These are phyloP conservation scores for Diaporthe humulicola DNA, from an alignment of 2,329 filamentous ascomycete genomes.

Conservation along the genomic window DNA sequence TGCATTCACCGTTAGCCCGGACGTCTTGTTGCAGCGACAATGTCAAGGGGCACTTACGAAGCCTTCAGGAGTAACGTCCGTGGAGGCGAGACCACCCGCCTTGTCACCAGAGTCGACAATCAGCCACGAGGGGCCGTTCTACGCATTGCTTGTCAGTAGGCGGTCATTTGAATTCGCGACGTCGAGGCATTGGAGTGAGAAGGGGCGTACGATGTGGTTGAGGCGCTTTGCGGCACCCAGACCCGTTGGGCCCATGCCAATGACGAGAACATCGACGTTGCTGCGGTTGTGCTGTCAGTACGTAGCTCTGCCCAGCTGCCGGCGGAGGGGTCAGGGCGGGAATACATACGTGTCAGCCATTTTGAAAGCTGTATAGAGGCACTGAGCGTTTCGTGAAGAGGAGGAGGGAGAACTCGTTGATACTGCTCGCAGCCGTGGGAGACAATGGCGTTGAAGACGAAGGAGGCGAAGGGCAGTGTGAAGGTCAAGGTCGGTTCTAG, in stretches of 20 bases:
- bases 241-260: conserved; percentile 97
- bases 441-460: conserved; percentile 27
- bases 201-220: conserved; percentile 86
- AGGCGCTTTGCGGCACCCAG: conserved; percentile 98
- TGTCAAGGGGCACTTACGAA: conserved; percentile 76
- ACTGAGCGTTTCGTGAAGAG: conserved; percentile 30
- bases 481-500: conserved; percentile 26
- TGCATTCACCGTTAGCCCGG: conserved; percentile 8
- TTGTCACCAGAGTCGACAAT: conserved; percentile 93
- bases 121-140: conserved; percentile 96
- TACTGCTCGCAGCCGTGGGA: conserved; percentile 32
- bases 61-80: conserved; percentile 93
- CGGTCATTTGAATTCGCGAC: conserved; percentile 40
- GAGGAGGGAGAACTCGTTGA: conserved; percentile 18
- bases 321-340: conserved; percentile 10
- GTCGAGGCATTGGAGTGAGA: conserved; percentile 45
- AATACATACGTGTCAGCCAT: conserved; percentile 48
- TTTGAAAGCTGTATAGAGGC: conserved; percentile 38
- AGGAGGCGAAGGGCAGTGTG: conserved; percentile 8
- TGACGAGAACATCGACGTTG: conserved; percentile 96
- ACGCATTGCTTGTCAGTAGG: conserved; percentile 44
- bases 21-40: not conserved
- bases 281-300: conserved; percentile 59
- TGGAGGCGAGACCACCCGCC: conserved; percentile 95
- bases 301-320: not conserved